A percentile compares a stretch with the other conserved stretches of the same genome.
Conservation (phyloP, 176 grass and related monocot genomes). For the Typha latifolia region DNA sequence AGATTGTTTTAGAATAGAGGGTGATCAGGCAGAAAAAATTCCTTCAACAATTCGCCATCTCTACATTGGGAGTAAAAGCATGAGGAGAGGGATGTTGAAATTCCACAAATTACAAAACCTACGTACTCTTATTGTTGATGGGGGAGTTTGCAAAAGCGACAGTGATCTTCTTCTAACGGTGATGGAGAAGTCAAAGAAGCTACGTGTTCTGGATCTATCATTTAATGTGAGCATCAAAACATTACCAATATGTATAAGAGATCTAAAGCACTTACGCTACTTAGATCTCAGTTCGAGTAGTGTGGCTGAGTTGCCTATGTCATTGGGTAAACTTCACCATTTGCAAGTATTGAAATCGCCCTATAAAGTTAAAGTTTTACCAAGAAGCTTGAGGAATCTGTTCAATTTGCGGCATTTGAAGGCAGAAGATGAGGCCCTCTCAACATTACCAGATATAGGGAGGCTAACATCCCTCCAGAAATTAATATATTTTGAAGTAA, state of each 20-base stretch:
- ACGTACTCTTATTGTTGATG: conserved; percentile 6
- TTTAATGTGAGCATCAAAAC: background rate
- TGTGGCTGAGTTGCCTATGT: conserved; percentile 9
- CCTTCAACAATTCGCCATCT: conserved; percentile 13
- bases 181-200: conserved; percentile 10
- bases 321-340: conserved; percentile 20
- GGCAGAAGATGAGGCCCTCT: background rate
- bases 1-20: conserved; percentile 22
- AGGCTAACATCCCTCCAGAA: conserved; percentile 13
- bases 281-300: background rate
- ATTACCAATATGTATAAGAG: conserved; percentile 6
- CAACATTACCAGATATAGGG: conserved; percentile 8
- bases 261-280: conserved; percentile 12
- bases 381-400: conserved; percentile 3
- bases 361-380: background rate
- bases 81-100: background rate
- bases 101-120: conserved; percentile 10
- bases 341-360: conserved; percentile 15
- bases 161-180: conserved; percentile 2
- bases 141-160: background rate
- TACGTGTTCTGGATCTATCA: conserved; percentile 5
- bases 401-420: conserved; percentile 7
- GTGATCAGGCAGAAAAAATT: background rate
- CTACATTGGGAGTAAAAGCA: background rate
- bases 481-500: conserved; percentile 4